Evolutionary conservation across 257 asterid genomes (phyloP), one percentile per base, ranked within the genome.

Genomic region (Ballota nigra): DNA sequence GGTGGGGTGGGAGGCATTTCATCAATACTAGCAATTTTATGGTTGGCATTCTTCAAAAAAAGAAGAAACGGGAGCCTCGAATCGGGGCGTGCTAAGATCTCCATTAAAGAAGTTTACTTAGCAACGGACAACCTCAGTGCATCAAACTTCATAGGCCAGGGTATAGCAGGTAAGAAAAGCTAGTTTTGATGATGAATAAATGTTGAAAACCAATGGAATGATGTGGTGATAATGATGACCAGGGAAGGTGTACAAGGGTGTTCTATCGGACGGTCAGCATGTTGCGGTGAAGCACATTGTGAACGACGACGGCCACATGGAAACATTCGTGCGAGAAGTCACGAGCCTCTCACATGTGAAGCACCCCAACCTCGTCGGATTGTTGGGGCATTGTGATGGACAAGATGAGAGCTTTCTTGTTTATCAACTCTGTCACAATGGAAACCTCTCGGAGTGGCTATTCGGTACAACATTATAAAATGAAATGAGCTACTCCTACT

Each of bases 401-500:
- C 68, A 77, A 56, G 91, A 92, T 18, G 96, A 89, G 73, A 87
- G 92, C 78, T 92, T 89, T 77, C 90, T 92, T 1, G 89, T 89
- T 15, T 92, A 92, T 20, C 92, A 87, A 72, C 93, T 89, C 6
- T 91, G 96, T 63, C 83, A 79, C 80, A 87, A 87, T 60, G 96
- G 97, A 69, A 92, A 89, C 71, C 96, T 92, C 69, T 87, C 96
- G 0, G 86, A 86, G 69, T 92, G 97, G 97, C 83, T 92, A 9
- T 89, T 87, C 24, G 92, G 96, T 85, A 85, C 19, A 3, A 2
- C 36, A 31, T 31, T 6, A 31, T 28, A 1, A 28, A 1, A 28
- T 28, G 2, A 28, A 28, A 28, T 28, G 33, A 41, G 5, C 8
- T 28, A 15, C 3, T n/a, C 15, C 2, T 28, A 28, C 4, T 28